Evolutionary conservation across 2,329 filamentous ascomycete genomes (phyloP).

Genomic region (Exophiala sideris): DNA sequence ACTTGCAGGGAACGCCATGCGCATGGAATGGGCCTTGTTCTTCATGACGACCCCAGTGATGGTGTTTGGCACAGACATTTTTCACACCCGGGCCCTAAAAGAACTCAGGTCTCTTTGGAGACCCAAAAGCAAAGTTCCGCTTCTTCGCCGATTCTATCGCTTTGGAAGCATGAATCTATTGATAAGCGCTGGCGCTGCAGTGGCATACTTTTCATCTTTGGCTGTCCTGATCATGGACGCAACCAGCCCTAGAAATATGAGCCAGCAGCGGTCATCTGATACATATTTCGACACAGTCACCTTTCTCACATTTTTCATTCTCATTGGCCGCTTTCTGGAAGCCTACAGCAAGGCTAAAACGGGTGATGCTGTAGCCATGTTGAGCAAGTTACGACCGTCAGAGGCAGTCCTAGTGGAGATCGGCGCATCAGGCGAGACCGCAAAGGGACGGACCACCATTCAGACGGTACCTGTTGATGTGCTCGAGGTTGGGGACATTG

Average conservation of each 20-base stretch:
- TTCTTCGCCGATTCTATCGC: conserved; percentile 76
- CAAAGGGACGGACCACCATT: conserved; percentile 25
- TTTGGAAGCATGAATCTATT: conserved; percentile 97
- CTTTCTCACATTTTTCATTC: conserved; percentile 83
- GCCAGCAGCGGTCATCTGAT: conserved; percentile 14
- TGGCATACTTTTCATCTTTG: conserved; percentile 81
- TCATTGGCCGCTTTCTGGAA: conserved; percentile 61
- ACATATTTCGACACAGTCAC: conserved; percentile 90
- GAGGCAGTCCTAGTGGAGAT: conserved; percentile 65
- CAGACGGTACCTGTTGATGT: conserved; percentile 60
- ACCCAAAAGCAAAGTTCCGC: conserved; percentile 66
- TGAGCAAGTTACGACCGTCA: conserved; percentile 73
- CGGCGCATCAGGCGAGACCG: background rate
- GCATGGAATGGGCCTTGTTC: conserved; percentile 75
- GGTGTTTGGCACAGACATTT: conserved; percentile 79
- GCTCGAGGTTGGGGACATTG: conserved; percentile 69
- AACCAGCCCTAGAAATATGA: conserved; percentile 31
- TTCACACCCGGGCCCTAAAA: conserved; percentile 74
- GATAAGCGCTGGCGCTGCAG: conserved; percentile 81
- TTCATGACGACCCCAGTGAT: conserved; percentile 82
- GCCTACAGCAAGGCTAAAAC: conserved; percentile 89
- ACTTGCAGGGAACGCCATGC: conserved; percentile 65
- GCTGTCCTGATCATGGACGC: conserved; percentile 67
- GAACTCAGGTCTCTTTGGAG: conserved; percentile 77
- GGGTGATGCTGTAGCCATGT: conserved; percentile 76